phyloP scores from a whole-genome alignment of 441 rosid species.

The Populus tomentosa region DNA sequence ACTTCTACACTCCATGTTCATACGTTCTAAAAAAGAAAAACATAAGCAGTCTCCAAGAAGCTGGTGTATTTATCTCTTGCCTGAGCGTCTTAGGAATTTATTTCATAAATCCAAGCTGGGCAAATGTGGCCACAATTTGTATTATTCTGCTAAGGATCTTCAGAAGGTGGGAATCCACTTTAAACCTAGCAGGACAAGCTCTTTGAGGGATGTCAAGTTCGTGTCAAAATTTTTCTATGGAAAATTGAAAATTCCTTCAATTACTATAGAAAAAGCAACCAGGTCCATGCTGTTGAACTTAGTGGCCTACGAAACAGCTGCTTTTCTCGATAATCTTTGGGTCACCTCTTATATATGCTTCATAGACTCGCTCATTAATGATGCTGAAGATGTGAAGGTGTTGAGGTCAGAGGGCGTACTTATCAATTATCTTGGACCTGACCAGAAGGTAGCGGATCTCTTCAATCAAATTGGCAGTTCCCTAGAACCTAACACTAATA shows the following conservation, averaged over 20 bases:
- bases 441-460: conserved; percentile 15
- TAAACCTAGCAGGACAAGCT: background rate
- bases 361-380: conserved; percentile 17
- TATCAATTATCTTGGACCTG: conserved; percentile 12
- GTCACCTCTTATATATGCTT: conserved; percentile 23
- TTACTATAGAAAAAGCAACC: background rate
- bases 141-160: conserved; percentile 1
- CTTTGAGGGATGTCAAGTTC: background rate
- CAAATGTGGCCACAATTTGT: too few species aligned
- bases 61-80: background rate
- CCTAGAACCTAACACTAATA: background rate
- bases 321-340: background rate
- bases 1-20: background rate
- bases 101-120: too few species aligned
- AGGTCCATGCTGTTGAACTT: conserved; percentile 11
- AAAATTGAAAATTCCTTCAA: background rate
- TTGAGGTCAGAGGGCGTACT: conserved; percentile 12
- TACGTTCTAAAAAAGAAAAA: too few species aligned
- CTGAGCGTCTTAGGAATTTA: too few species aligned
- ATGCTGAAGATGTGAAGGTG: conserved; percentile 17
- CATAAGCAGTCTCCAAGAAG: background rate
- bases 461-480: conserved; percentile 18
- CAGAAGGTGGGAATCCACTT: conserved; percentile 10
- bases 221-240: background rate
- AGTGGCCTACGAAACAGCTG: conserved; percentile 19